Base-by-base conservation (phyloP, 179 eudicot species). In the Heliamphora pulchella region DNA sequence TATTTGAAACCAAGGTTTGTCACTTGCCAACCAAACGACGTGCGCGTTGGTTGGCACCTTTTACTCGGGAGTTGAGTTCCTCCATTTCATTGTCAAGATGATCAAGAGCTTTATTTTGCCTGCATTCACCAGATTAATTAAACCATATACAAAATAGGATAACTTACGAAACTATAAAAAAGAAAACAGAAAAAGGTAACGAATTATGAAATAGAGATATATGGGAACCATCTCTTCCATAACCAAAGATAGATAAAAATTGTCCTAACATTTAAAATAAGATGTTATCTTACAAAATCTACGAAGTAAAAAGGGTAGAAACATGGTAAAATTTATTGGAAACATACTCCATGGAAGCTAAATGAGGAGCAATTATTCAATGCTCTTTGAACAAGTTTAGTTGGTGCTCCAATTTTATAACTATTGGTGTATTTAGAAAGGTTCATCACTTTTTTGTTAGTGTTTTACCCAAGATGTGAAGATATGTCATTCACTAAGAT, bases 51-150 rank as follows among this genome's bases (percentile, higher is more conserved):
- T 92, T 92, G 18, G 99, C 94, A 46, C 93, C 96, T 81, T 94
- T 96, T 63, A 94, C 91, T 84, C 97, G 87, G 0, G 88, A 83
- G 85, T 96, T 96, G 50, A 96, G 82, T 80, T 94, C 98, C 4
- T 96, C 99, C 22, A 96, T 83, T 79, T 96, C 99, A 41, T 87
- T 88, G 10, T 80, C 77, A 44, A 94, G 93, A 84, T 87, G 87
- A 85, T 96, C 99, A 41, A 96, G 89, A 67, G 98, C 97, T 74
- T 91, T 87, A 89, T 89, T 92, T 90, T 96, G 99, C 90, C 96
- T 96, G 91, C 85, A 83, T 70, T 77, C 9, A 65, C 47, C 70
- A 53, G 20, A 18, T 14, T 55, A 20, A 51, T 76, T 65, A 47
- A 58, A 61, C 31, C 55, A 46, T 1, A 11, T 5, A 51, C 10